Conservation (phyloP, 257 asterid species). For the Craterostigma plantagineum region DNA sequence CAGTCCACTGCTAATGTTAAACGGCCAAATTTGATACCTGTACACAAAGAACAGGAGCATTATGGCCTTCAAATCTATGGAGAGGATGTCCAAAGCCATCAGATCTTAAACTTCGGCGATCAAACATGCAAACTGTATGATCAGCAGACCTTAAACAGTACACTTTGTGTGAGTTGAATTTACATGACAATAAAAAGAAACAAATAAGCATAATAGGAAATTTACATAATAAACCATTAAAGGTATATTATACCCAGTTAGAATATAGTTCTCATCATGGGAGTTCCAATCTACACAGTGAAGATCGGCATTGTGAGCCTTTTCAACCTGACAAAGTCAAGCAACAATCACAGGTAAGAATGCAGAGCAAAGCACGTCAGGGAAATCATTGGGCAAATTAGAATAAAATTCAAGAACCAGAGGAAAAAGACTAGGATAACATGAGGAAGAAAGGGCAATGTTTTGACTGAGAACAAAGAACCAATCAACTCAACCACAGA, state of each 20-base stretch:
- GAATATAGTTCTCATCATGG: conserved; percentile 69
- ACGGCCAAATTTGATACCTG: no score
- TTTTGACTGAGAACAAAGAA: no score
- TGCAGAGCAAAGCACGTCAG: conserved; percentile 6
- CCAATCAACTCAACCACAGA: no score
- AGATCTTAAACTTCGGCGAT: conserved; percentile 62
- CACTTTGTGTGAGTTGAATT: conserved; percentile 13
- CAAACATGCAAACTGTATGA: conserved; percentile 81
- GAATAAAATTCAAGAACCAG: no score
- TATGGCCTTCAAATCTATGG: conserved; percentile 73
- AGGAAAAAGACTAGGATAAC: no score
- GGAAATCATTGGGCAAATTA: no score
- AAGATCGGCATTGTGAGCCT: conserved; percentile 91
- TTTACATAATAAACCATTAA: conserved; percentile 3
- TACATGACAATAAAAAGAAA: conserved; percentile 6
- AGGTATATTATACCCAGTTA: conserved; percentile 56
- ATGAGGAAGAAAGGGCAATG: neutral
- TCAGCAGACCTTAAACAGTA: conserved; percentile 89
- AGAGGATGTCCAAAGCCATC: conserved; percentile 61
- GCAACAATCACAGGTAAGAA: no score
- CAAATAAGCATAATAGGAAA: no score
- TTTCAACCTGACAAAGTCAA: conserved; percentile 85
- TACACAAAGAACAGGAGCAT: conserved; percentile 83
- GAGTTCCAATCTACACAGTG: conserved; percentile 98
- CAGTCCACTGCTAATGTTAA: no score